Evolutionary conservation across 345 rosid genomes (phyloP), one percentile per base, ranked within the genome.

Genomic region (Mangifera indica): DNA sequence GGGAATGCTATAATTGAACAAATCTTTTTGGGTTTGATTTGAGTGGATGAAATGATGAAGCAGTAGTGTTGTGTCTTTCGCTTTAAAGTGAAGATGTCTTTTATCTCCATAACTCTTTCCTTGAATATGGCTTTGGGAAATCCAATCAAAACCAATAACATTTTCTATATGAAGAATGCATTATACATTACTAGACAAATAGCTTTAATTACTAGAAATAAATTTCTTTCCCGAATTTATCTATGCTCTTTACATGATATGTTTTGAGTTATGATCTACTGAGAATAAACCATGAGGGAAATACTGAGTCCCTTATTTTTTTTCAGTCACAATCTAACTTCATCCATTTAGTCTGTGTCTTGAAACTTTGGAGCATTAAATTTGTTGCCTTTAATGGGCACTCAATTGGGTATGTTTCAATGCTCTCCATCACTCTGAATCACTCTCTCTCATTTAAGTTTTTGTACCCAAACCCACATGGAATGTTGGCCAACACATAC

Each of bases 61-160:
- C 4, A 25, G 5, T 20, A 8, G 0, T 49, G 45, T 26, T 51
- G 14, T 10, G 20, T 45, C 63, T 76, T 61, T 59, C 52, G 71
- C 72, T 63, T 80, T 68, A n/a, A 58, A 52, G 56, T 46, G 48
- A 49, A 55, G 79, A 7, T 24, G 34, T 18, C 71, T 61, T 73
- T 69, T 29, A 29, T 29, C 32, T 37, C 42, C 42, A 37, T 37
- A 56, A 32, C 52, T 40, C 60, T 78, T 72, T 64, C 57, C 66
- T 32, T 52, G 59, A 49, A 34, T 73, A 22, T 17, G 63, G 69
- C 83, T 74, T 77, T 77, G 70, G 51, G 65, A 58, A 48, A 69
- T 60, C 83, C 83, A 79, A 82, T 82, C 79, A 77, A 79, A 72
- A 37, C 57, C 67, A 53, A 57, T 40, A 72, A 68, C 74, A 25